These are phyloP conservation scores for Euphorbia peplus DNA, from an alignment of 345 rosid genomes.

Conservation along the genomic window DNA sequence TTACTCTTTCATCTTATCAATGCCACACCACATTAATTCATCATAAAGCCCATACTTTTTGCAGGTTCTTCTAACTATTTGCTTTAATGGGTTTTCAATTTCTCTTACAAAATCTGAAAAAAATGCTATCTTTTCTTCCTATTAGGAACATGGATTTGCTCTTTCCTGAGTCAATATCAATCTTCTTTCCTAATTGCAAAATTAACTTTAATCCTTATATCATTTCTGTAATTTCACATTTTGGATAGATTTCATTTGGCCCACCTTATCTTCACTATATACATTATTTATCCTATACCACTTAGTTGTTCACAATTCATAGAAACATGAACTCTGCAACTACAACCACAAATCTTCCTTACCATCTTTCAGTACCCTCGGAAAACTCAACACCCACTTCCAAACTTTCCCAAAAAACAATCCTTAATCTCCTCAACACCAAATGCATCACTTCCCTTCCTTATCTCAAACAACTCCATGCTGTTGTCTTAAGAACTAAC, in stretches of 20 bases:
- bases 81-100: too few relatives aligned
- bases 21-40: too few relatives aligned
- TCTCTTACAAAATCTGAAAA: too few relatives aligned
- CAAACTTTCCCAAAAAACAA: constrained; percentile 27
- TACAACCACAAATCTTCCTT: constrained; percentile 24
- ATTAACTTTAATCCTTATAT: not conserved
- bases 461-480: constrained; percentile 38
- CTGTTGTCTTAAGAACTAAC: constrained; percentile 29
- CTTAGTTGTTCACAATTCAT: not conserved
- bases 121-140: too few relatives aligned
- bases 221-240: not conserved
- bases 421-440: constrained; percentile 33
- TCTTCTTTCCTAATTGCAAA: too few relatives aligned
- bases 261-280: constrained; percentile 2
- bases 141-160: too few relatives aligned
- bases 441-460: constrained; percentile 28
- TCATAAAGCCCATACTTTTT: too few relatives aligned
- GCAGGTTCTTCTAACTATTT: too few relatives aligned
- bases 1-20: too few relatives aligned
- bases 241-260: not conserved
- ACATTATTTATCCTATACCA: not conserved
- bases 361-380: constrained; percentile 13
- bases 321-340: constrained; percentile 22
- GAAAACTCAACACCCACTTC: constrained; percentile 23
- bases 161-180: too few relatives aligned